Evolutionary conservation across 2,329 filamentous ascomycete genomes (phyloP).

Genomic region (Penicillium sp.): DNA sequence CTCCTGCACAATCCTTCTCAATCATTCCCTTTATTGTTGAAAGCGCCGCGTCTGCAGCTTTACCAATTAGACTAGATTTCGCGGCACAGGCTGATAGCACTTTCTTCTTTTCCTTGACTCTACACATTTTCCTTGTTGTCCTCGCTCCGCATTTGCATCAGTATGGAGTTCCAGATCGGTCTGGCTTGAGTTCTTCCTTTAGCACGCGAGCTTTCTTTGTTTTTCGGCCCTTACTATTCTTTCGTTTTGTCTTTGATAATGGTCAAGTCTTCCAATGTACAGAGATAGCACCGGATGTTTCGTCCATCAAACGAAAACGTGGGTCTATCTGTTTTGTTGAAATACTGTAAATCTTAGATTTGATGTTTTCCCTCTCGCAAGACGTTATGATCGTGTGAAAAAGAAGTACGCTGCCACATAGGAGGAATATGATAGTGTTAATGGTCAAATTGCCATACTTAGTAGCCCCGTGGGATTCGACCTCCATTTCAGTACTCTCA

Average conservation of each 20-base stretch:
- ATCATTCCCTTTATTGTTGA: conserved; percentile 8
- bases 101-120: neutral
- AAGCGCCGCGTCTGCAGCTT: neutral
- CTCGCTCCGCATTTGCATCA: conserved; percentile 25
- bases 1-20: neutral
- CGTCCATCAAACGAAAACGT: neutral
- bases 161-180: conserved; percentile 27
- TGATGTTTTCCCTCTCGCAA: neutral
- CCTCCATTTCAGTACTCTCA: too few relatives aligned
- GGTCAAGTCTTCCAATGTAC: neutral
- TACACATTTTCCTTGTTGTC: conserved; percentile 1
- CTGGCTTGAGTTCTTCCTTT: conserved; percentile 18
- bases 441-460: too few relatives aligned
- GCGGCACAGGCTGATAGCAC: conserved; percentile 1
- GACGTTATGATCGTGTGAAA: too few relatives aligned
- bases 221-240: conserved; percentile 3
- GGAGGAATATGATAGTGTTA: too few relatives aligned
- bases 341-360: neutral
- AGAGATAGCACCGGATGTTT: neutral
- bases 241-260: neutral
- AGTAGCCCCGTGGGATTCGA: too few relatives aligned
- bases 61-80: conserved; percentile 6
- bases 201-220: neutral
- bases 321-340: neutral
- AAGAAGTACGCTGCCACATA: too few relatives aligned